Evolutionary conservation across 257 asterid genomes (phyloP), one percentile per base, ranked within the genome.

Genomic region (Nicotiana tomentosiformis): DNA sequence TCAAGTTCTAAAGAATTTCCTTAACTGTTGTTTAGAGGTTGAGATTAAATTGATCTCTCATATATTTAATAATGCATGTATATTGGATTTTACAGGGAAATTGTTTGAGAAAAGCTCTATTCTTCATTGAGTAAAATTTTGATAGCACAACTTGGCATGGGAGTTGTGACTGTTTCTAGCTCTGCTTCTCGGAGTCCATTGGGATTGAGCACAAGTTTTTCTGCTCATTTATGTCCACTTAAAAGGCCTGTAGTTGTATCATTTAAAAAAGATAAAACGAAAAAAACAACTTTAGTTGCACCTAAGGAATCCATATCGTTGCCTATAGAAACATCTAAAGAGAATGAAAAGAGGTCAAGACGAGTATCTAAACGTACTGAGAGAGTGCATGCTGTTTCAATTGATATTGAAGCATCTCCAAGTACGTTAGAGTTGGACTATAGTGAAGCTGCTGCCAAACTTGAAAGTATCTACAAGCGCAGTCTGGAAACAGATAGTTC

Each of bases 371-470:
- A 87, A 79, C 87, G 82, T 56, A 62, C 89, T 0, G 92, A 93
- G 79, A 86, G 92, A 82, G 88, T 91, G 23, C 85, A 88, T 58
- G 98, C 90, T 32, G 91, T 90, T n/a, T 26, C 91, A 29, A 81
- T 77, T 1, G 92, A 87, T 20, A 80, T 77, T 55, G 94, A 87
- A 86, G 89, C 90, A 3, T 68, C 91, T 81, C 88, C 90, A 33
- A 91, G 89, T 82, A 82, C 90, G 46, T 53, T 85, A 72, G 97
- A 90, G 7, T 74, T 95, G 83, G 98, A 95, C 85, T 93, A 92
- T 82, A 92, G 90, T 78, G 98, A 91, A 85, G 97, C 96, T 80
- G 98, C 97, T 46, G 93, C 93, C 7, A 90, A 90, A 80, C 91
- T 95, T 35, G 98, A 95, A 86, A 82, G 89, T 80, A 84, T 95